These are phyloP conservation scores for Saturnispora sanitii DNA, from an alignment of 805 yeast species.

Conservation along the genomic window DNA sequence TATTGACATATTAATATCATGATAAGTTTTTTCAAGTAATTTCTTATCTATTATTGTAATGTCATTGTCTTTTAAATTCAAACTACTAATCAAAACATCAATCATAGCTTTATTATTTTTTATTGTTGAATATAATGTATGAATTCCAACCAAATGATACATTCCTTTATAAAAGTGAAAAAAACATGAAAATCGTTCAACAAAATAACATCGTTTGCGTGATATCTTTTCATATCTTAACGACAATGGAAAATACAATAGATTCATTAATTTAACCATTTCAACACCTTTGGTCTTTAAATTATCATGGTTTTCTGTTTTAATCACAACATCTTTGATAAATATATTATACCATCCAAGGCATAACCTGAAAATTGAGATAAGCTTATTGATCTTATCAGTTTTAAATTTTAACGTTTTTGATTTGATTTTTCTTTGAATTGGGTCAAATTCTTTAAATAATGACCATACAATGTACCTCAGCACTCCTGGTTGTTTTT, in stretches of 20 bases:
- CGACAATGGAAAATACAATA: constrained; percentile 5
- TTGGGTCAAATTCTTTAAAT: not conserved
- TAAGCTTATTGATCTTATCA: not conserved
- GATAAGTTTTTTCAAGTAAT: not conserved
- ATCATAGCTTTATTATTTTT: constrained; percentile 1
- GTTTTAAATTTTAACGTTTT: not conserved
- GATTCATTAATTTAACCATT: not conserved
- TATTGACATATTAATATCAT: constrained; percentile 2
- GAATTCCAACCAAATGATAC: constrained; percentile 5
- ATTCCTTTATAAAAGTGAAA: constrained; percentile 3
- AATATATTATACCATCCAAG: constrained; percentile 5
- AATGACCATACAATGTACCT: constrained; percentile 2
- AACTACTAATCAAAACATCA: not conserved
- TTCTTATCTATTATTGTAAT: not conserved
- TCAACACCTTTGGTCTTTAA: constrained; percentile 1
- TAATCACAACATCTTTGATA: constrained; percentile 1
- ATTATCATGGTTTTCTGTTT: not conserved
- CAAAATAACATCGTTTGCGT: not conserved
- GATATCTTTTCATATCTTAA: not conserved
- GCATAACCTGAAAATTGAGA: constrained; percentile 5
- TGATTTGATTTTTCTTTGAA: not conserved
- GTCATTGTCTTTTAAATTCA: not conserved
- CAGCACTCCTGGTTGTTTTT: constrained; percentile 6
- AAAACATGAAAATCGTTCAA: not conserved
- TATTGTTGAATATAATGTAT: constrained; percentile 2